Conservation (phyloP, 306 rosid genomes). For the Glycyrrhiza uralensis region DNA sequence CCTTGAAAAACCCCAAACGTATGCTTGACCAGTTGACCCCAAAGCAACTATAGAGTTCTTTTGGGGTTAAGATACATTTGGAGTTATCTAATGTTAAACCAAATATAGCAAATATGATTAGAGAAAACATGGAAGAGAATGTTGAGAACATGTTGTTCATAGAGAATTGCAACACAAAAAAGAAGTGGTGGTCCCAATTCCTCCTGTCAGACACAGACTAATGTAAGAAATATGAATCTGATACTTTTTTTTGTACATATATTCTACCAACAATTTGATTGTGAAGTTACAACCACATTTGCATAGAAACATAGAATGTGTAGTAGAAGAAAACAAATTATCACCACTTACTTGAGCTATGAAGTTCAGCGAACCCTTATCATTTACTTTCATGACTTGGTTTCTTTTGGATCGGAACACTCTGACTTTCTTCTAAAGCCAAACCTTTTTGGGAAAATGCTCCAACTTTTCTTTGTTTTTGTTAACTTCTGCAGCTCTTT, state of each 20-base stretch:
- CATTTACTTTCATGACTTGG: slow-evolving; percentile 37
- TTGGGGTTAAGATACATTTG: too few relatives aligned
- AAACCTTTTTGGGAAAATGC: slow-evolving; percentile 60
- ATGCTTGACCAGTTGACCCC: too few relatives aligned
- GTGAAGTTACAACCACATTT: slow-evolving; percentile 20
- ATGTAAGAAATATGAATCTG: background rate
- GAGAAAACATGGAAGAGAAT: background rate
- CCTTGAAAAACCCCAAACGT: too few relatives aligned
- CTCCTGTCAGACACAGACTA: slow-evolving; percentile 3
- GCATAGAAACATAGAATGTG: background rate
- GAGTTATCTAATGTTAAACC: too few relatives aligned
- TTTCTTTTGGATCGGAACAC: slow-evolving; percentile 41
- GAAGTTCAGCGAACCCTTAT: slow-evolving; percentile 28
- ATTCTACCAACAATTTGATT: slow-evolving; percentile 20
- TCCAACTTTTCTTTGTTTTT: slow-evolving; percentile 74
- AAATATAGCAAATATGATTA: too few relatives aligned
- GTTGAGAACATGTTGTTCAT: background rate
- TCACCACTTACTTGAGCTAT: slow-evolving; percentile 22
- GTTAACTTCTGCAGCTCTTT: slow-evolving; percentile 67
- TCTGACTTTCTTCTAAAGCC: slow-evolving; percentile 66
- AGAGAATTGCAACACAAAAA: background rate
- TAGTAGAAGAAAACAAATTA: background rate
- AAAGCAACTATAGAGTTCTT: too few relatives aligned
- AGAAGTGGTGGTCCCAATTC: background rate
- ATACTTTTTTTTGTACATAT: background rate